A percentile compares a stretch with the other conserved stretches of the same genome.
Conservation (phyloP, 2,329 filamentous ascomycete species). For the Huntiella moniliformis region DNA sequence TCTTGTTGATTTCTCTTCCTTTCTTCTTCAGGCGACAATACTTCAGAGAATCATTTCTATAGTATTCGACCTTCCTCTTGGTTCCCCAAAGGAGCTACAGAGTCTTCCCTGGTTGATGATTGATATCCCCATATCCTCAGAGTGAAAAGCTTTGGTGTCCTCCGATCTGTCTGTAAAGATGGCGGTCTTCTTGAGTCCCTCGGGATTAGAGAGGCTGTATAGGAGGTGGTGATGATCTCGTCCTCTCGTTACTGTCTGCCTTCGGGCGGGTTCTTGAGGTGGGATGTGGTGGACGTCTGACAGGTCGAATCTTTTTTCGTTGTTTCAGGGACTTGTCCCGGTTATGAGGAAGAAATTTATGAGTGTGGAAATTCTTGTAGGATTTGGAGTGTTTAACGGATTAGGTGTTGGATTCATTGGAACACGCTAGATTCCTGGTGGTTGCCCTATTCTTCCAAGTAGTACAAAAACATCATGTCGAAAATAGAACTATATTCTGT, state of each 20-base stretch:
- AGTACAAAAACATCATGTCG: no score
- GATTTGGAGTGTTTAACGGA: no score
- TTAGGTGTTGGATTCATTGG: no score
- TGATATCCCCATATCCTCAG: constrained; percentile 71
- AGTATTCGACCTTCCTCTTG: constrained; percentile 83
- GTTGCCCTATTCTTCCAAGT: no score
- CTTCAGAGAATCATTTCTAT: constrained; percentile 84
- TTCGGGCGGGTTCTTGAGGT: constrained; percentile 61
- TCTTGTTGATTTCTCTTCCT: constrained; percentile 27
- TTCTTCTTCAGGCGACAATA: constrained; percentile 43
- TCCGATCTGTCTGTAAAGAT: constrained; percentile 42
- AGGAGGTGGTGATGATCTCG: constrained; percentile 93
- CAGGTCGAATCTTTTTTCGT: constrained; percentile 37
- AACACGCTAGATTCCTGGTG: no score
- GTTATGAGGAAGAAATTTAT: constrained; percentile 31
- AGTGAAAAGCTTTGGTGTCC: constrained; percentile 55
- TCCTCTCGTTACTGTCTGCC: constrained; percentile 51
- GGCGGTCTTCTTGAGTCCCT: constrained; percentile 24
- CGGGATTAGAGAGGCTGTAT: constrained; percentile 33
- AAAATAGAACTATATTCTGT: background rate
- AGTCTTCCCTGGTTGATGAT: constrained; percentile 92
- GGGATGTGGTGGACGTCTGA: constrained; percentile 82
- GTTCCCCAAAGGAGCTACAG: constrained; percentile 84
- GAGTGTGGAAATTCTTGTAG: no score
- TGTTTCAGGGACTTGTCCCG: constrained; percentile 35